A percentile compares a stretch with the other conserved stretches of the same genome.
phyloP scores from a whole-genome alignment of 2,329 filamentous ascomycete genomes.

The Lasiodiplodia hormozganensis region DNA sequence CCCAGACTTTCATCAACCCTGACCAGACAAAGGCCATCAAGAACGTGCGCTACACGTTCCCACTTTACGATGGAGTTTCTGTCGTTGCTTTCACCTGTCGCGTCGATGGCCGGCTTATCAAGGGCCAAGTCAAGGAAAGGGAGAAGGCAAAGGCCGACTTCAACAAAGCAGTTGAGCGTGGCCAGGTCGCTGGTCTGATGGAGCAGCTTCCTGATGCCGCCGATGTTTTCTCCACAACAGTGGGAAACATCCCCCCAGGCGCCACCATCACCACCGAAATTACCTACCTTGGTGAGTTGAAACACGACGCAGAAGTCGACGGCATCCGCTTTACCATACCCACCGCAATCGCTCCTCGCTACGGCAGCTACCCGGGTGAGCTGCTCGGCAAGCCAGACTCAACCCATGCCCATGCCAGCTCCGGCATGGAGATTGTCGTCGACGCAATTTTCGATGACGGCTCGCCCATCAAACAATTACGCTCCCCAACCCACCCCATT shows the following conservation, averaged over 20 bases:
- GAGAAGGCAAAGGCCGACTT: constrained; percentile 67
- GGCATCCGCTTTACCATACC: constrained; percentile 74
- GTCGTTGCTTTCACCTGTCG: constrained; percentile 72
- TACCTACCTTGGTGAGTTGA: constrained; percentile 72
- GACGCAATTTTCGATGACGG: constrained; percentile 65
- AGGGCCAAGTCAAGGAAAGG: constrained; percentile 71
- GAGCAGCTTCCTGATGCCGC: constrained; percentile 66
- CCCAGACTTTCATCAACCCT: constrained; percentile 69
- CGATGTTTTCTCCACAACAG: constrained; percentile 71
- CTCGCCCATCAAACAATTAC: constrained; percentile 65
- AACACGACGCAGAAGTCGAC: constrained; percentile 73
- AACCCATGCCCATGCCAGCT: constrained; percentile 30
- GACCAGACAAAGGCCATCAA: constrained; percentile 52
- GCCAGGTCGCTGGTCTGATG: constrained; percentile 69
- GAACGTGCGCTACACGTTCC: constrained; percentile 71
- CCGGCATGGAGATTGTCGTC: constrained; percentile 62
- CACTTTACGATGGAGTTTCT: constrained; percentile 74
- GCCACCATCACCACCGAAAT: constrained; percentile 67
- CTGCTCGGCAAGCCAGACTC: constrained; percentile 33
- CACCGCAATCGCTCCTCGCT: constrained; percentile 70
- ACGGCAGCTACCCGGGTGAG: constrained; percentile 58
- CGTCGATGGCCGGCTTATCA: constrained; percentile 65
- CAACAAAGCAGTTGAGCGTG: constrained; percentile 62
- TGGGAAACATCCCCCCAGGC: constrained; percentile 71
- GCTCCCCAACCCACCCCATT: constrained; percentile 73